Evolutionary conservation across 495 filamentous ascomycete genomes (phyloP).

Genomic region (Xylaria sp.): DNA sequence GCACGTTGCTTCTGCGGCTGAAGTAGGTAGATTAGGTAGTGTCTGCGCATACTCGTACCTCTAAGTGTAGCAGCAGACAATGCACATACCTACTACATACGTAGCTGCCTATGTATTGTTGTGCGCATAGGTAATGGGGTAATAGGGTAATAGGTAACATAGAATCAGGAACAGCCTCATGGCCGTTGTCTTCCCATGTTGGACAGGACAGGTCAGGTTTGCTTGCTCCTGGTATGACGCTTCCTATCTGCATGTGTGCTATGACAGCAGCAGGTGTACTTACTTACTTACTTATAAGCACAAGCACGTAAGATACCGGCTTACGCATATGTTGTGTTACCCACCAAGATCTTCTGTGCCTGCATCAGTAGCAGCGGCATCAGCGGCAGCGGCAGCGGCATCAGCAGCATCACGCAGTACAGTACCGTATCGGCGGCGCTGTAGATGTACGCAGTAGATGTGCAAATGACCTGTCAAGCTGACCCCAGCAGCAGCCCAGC

Average conservation of each 20-base stretch:
- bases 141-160: background rate
- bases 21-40: background rate
- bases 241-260: background rate
- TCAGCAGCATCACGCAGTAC: background rate
- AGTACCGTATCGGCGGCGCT: background rate
- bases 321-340: constrained; percentile 4
- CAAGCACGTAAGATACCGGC: background rate
- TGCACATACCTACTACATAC: background rate
- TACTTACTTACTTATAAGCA: too few species aligned
- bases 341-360: constrained; percentile 1
- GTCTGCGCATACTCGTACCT: background rate
- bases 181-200: constrained; percentile 10
- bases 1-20: constrained; percentile 17
- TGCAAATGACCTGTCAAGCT: background rate
- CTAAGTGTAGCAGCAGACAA: background rate
- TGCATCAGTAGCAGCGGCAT: background rate
- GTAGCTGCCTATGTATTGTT: too few species aligned
- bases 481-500: background rate
- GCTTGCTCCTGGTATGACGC: constrained; percentile 9
- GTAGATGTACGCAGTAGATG: background rate
- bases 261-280: background rate
- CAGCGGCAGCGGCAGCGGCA: background rate
- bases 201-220: constrained; percentile 16
- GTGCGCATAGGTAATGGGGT: too few species aligned
- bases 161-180: background rate